phyloP scores from a whole-genome alignment of 768 basidiomycete genomes.

The Austroboletus eburneus region DNA sequence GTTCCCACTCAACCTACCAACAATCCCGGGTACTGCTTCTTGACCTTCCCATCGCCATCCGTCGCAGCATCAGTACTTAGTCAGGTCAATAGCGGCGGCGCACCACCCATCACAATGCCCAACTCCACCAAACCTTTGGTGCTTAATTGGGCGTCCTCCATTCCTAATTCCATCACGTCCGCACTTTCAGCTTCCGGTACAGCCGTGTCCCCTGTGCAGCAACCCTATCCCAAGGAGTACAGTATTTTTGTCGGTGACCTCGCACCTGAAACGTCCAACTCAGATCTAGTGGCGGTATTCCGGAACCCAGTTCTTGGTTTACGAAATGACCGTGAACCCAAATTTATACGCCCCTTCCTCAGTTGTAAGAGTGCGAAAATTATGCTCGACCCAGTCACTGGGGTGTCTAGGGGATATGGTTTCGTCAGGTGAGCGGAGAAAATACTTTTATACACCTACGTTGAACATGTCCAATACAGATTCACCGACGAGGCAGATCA shows the following conservation, averaged over 20 bases:
- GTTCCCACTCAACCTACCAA: constrained; percentile 63
- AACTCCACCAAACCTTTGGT: constrained; percentile 81
- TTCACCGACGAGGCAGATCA: constrained; percentile 89
- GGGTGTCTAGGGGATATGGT: constrained; percentile 86
- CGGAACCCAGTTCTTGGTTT: constrained; percentile 85
- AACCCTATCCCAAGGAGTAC: constrained; percentile 78
- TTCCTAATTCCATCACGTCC: constrained; percentile 33
- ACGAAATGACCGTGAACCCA: constrained; percentile 81
- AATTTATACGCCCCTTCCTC: constrained; percentile 82
- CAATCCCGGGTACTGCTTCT: constrained; percentile 85
- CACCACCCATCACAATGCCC: constrained; percentile 65
- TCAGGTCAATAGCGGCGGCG: constrained; percentile 51
- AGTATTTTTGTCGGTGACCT: constrained; percentile 95
- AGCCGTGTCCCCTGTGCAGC: constrained; percentile 33
- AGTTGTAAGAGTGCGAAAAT: constrained; percentile 96
- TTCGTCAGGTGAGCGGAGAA: constrained; percentile 68
- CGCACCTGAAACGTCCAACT: constrained; percentile 89
- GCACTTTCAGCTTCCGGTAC: constrained; percentile 26
- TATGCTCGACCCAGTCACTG: constrained; percentile 88
- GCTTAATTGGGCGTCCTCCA: constrained; percentile 68
- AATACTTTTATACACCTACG: constrained; percentile 4
- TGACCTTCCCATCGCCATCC: constrained; percentile 73
- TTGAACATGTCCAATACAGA: constrained; percentile 34
- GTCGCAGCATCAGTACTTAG: constrained; percentile 68
- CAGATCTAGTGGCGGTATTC: constrained; percentile 92